Base-by-base conservation (phyloP, 176 grass and related monocot genomes). In the Zizania latifolia region DNA sequence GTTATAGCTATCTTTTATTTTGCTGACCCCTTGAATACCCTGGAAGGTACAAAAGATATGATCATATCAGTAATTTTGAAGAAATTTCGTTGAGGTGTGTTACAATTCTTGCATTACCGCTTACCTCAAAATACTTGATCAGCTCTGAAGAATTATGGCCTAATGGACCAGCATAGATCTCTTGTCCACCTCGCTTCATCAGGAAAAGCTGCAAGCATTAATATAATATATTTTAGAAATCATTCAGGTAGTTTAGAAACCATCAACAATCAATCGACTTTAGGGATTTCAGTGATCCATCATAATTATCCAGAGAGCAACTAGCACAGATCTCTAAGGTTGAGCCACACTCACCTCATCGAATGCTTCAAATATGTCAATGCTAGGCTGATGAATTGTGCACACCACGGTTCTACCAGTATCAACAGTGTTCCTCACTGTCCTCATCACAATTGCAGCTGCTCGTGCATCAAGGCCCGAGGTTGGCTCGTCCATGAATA, bases 291-390 rank as follows among this genome's bases (percentile, higher is more conserved):
- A 19, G 7, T 4, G 41, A 63, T 56, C 37, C 83, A 77, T 1
- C 29, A 14, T 14, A 22, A 5, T 35, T 59, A 61, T 62, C 62
- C n/a, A 22, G 1, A 56, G 21, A 71, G 28, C 72, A 59, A 58
- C 2, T 66, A 40, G 37, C 29, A 73, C 24, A 62, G 62, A 80
- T 44, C 9, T 38, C n/a, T 0, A 11, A 24, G 37, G 6, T 5
- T 21, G 81, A 33, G 43, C 44, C 19, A 70, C 36, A 41, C 78
- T 61, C 35, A 97, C 93, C 87, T 97, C 93, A 86, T 97, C 90
- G 30, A 97, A 97, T 38, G 93, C 85, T 97, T 97, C 93, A 86
- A 97, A 97, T 66, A 97, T 93, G 71, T 97, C 93, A 68, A 97
- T 97, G 78, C 93, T 97, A 53, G 93, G 93, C 21, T 97, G 93